phyloP scores from a whole-genome alignment of 2,329 filamentous ascomycete genomes.

The Fusarium sacchari region DNA sequence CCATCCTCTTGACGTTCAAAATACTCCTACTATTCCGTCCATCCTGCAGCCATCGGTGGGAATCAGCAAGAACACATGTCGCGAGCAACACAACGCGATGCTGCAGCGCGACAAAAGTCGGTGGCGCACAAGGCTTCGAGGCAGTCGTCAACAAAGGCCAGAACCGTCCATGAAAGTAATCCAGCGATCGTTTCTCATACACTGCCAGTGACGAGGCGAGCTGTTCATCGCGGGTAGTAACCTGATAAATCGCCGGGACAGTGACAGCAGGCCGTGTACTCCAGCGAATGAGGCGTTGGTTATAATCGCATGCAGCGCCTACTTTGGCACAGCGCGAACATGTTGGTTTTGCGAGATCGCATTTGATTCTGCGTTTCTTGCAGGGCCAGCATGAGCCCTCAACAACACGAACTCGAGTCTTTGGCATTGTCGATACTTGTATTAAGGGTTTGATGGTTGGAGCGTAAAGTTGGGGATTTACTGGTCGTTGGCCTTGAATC shows the following conservation, averaged over 20 bases:
- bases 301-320: constrained; percentile 43
- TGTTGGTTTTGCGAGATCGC: constrained; percentile 51
- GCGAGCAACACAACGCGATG: constrained; percentile 48
- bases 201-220: constrained; percentile 41
- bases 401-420: constrained; percentile 38
- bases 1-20: constrained; percentile 41
- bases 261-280: constrained; percentile 50
- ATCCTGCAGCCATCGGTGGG: constrained; percentile 46
- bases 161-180: constrained; percentile 49
- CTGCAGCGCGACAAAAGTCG: constrained; percentile 45
- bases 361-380: constrained; percentile 56
- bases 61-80: constrained; percentile 47
- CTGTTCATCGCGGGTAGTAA: constrained; percentile 42
- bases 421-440: neutral
- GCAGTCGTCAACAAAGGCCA: constrained; percentile 47
- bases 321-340: constrained; percentile 51
- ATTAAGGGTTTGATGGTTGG: too few relatives aligned
- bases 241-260: constrained; percentile 44
- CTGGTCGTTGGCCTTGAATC: neutral
- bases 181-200: constrained; percentile 46
- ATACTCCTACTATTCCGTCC: constrained; percentile 42
- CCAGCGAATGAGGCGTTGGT: constrained; percentile 54
- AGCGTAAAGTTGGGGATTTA: neutral
- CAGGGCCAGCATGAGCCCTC: constrained; percentile 57
- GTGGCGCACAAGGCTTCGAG: constrained; percentile 44